Percentiles rank a stretch among this genome's conserved stretches.
These are phyloP conservation scores for Stenocarpella maydis DNA, from an alignment of 2,329 filamentous ascomycete genomes.

Conservation along the genomic window DNA sequence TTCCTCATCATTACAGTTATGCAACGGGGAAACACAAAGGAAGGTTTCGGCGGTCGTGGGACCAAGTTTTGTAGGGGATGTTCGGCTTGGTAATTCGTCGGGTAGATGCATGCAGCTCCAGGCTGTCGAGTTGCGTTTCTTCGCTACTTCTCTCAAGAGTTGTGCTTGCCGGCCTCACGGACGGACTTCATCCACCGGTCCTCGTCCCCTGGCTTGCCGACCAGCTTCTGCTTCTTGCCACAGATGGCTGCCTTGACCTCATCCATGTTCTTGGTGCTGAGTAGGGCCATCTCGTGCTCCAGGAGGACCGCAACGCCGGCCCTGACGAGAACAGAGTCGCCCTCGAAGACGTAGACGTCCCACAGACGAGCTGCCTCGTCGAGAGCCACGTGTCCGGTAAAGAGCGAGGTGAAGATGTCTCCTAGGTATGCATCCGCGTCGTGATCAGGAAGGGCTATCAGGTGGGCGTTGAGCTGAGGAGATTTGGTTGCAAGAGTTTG, in stretches of 20 bases:
- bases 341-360: constrained; percentile 86
- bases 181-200: constrained; percentile 55
- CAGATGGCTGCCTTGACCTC: constrained; percentile 54
- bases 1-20: constrained; percentile 28
- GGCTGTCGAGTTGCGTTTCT: constrained; percentile 8
- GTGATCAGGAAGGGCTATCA: constrained; percentile 59
- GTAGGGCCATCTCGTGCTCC: constrained; percentile 59
- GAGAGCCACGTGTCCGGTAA: constrained; percentile 69
- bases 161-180: constrained; percentile 48
- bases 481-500: constrained; percentile 72
- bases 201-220: constrained; percentile 56
- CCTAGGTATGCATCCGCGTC: constrained; percentile 64
- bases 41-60: constrained; percentile 10
- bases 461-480: constrained; percentile 68
- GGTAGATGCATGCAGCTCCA: constrained; percentile 20
- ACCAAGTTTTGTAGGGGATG: constrained; percentile 5
- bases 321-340: constrained; percentile 74
- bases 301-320: constrained; percentile 74
- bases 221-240: constrained; percentile 45
- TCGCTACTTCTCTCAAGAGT: constrained; percentile 27
- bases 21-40: constrained; percentile 16
- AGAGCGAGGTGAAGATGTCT: constrained; percentile 69
- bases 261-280: constrained; percentile 53
- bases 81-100: constrained; percentile 8
- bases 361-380: constrained; percentile 78